phyloP scores from a whole-genome alignment of 768 basidiomycete species.

The Kwoniella europaea region DNA sequence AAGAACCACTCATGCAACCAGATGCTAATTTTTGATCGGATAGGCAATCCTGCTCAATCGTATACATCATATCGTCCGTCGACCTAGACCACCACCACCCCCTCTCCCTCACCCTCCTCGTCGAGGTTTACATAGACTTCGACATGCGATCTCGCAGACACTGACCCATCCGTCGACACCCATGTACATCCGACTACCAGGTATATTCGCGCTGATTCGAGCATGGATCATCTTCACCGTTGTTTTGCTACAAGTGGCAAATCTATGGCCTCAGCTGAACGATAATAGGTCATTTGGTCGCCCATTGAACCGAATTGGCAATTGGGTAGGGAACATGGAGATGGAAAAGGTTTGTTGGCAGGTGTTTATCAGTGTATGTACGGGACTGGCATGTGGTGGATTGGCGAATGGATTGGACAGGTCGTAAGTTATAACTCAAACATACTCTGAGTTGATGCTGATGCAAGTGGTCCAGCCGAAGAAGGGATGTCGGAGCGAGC shows the following conservation, averaged over 20 bases:
- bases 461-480: slow-evolving; percentile 25
- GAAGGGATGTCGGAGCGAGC: slow-evolving; percentile 44
- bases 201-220: slow-evolving; percentile 37
- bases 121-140: slow-evolving; percentile 23
- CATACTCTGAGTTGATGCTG: background rate
- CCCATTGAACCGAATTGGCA: slow-evolving; percentile 24
- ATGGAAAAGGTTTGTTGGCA: slow-evolving; percentile 54
- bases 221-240: slow-evolving; percentile 48
- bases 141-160: slow-evolving; percentile 23
- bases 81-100: slow-evolving; percentile 41
- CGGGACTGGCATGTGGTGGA: slow-evolving; percentile 40
- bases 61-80: slow-evolving; percentile 52
- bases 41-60: slow-evolving; percentile 52
- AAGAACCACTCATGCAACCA: background rate
- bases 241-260: slow-evolving; percentile 49
- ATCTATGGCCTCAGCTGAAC: slow-evolving; percentile 40
- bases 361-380: slow-evolving; percentile 52
- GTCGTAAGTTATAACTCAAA: slow-evolving; percentile 28
- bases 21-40: background rate
- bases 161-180: slow-evolving; percentile 35
- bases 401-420: slow-evolving; percentile 50
- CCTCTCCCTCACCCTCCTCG: slow-evolving; percentile 38
- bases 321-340: slow-evolving; percentile 47
- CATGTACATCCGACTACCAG: slow-evolving; percentile 45
- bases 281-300: slow-evolving; percentile 16